Percentiles rank a stretch among this genome's conserved stretches.
phyloP scores from a whole-genome alignment of 1,284 basidiomycete species.

The Clitocybe nebularis region DNA sequence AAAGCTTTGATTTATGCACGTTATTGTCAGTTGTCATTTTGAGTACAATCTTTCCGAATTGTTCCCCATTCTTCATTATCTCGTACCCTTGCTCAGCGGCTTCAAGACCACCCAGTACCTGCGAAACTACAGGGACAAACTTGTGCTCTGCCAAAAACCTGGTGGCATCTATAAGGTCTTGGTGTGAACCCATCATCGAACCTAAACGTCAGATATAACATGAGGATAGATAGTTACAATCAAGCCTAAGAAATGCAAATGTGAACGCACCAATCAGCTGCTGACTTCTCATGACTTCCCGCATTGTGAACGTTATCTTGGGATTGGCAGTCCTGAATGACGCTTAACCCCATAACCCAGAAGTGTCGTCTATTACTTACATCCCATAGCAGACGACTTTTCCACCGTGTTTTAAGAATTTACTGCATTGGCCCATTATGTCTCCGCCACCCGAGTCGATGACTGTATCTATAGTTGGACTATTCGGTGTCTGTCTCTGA shows the following conservation, averaged over 20 bases:
- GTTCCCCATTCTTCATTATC: slow-evolving; percentile 54
- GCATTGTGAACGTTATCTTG: slow-evolving; percentile 71
- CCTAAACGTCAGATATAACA: slow-evolving; percentile 35
- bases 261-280: slow-evolving; percentile 61
- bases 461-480: slow-evolving; percentile 56
- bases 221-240: not conserved
- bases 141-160: slow-evolving; percentile 64
- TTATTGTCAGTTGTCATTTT: slow-evolving; percentile 21
- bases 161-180: slow-evolving; percentile 72
- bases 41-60: slow-evolving; percentile 78
- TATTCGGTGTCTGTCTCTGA: slow-evolving; percentile 29
- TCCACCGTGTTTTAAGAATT: slow-evolving; percentile 67
- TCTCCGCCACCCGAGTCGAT: slow-evolving; percentile 82
- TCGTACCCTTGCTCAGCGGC: slow-evolving; percentile 70
- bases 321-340: slow-evolving; percentile 60
- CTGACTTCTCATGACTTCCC: slow-evolving; percentile 75
- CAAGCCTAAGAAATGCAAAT: not conserved
- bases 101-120: slow-evolving; percentile 68
- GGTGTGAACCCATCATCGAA: slow-evolving; percentile 82
- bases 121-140: slow-evolving; percentile 74
- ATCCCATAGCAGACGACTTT: slow-evolving; percentile 76
- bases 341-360: no score
- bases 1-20: no score
- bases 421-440: slow-evolving; percentile 57
- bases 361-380: slow-evolving; percentile 50